These are phyloP conservation scores for Quercus suber DNA, from an alignment of 306 rosid genomes.

Conservation along the genomic window DNA sequence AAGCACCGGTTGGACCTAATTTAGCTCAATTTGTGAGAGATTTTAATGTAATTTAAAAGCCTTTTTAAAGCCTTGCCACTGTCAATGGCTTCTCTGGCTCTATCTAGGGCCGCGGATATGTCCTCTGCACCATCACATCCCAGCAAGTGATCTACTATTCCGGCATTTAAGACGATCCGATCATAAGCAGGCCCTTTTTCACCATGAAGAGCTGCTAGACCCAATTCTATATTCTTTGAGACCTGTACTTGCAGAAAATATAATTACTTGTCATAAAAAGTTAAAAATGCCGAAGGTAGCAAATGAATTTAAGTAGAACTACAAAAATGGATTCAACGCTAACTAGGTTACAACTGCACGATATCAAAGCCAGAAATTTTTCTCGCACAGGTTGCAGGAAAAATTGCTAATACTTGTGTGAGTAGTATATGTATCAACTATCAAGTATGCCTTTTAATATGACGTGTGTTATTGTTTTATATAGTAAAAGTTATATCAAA, in stretches of 20 bases:
- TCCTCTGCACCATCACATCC: constrained; percentile 91
- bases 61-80: constrained; percentile 84
- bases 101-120: constrained; percentile 61
- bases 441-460: too few relatives aligned
- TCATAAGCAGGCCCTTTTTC: constrained; percentile 92
- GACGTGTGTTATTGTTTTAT: too few relatives aligned
- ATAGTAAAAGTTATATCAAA: too few relatives aligned
- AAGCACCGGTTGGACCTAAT: constrained; percentile 9
- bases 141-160: constrained; percentile 89
- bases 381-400: too few relatives aligned
- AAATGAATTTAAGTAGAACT: not conserved
- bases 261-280: constrained; percentile 17
- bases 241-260: constrained; percentile 44
- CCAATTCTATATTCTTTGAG: constrained; percentile 80
- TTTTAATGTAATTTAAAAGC: constrained; percentile 71
- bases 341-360: not conserved
- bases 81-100: constrained; percentile 94
- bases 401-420: too few relatives aligned
- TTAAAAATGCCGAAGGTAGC: not conserved
- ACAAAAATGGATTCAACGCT: not conserved
- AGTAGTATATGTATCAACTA: too few relatives aligned
- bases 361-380: not conserved
- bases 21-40: constrained; percentile 54
- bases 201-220: constrained; percentile 80
- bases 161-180: constrained; percentile 86